Evolutionary conservation across 1,284 basidiomycete species (phyloP).

Genomic region (Trametes polyzona): DNA sequence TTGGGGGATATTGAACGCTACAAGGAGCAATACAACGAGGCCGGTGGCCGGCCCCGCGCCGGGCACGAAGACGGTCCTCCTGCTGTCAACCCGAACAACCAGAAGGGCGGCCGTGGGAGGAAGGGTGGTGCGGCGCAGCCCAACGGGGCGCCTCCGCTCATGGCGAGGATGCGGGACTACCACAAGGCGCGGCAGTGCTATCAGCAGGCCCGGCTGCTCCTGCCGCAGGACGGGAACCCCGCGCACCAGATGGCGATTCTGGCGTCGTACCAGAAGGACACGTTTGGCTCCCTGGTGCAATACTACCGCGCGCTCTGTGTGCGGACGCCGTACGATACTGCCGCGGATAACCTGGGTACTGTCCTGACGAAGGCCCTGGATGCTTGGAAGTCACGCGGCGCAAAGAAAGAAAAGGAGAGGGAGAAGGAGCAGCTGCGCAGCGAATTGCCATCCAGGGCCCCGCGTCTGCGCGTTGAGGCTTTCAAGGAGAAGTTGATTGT

Average conservation of each 20-base stretch:
- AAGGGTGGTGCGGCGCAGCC: constrained; percentile 45
- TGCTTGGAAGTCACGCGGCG: constrained; percentile 46
- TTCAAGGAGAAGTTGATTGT: constrained; percentile 77
- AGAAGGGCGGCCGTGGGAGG: constrained; percentile 48
- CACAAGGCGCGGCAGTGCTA: constrained; percentile 81
- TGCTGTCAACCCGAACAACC: constrained; percentile 33
- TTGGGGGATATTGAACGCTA: constrained; percentile 95
- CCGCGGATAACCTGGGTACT: constrained; percentile 82
- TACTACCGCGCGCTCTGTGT: constrained; percentile 94
- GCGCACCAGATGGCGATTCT: constrained; percentile 96
- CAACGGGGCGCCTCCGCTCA: constrained; percentile 39
- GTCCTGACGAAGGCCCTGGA: constrained; percentile 72
- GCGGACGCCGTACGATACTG: constrained; percentile 84
- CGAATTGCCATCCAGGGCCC: constrained; percentile 39
- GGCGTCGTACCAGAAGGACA: constrained; percentile 81
- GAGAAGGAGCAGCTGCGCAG: constrained; percentile 37
- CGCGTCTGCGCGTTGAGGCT: constrained; percentile 51
- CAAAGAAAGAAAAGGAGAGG: constrained; percentile 45
- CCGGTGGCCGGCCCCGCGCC: constrained; percentile 63
- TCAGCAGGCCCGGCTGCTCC: constrained; percentile 78
- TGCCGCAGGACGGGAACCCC: constrained; percentile 86
- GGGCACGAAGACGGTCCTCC: constrained; percentile 61
- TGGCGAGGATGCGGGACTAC: constrained; percentile 57
- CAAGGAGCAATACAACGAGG: constrained; percentile 86
- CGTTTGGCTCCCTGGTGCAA: constrained; percentile 81